Evolutionary conservation across 208 protist genomes (phyloP), one percentile per base, ranked within the genome.

Genomic region (Tetramitus jugosus): DNA sequence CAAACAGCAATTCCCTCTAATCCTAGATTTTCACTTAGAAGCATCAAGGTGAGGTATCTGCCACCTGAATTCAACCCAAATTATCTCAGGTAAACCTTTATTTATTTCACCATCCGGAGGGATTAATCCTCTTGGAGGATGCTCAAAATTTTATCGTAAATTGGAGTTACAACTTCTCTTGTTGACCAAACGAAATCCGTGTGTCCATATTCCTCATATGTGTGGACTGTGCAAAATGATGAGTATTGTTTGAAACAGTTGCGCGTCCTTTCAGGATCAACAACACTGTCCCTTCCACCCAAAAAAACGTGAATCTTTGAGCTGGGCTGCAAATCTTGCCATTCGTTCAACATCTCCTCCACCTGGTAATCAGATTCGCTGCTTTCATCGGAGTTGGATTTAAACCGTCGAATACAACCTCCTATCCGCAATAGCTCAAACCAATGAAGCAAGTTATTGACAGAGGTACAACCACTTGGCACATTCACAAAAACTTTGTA

Each of bases 381-480:
- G n/a, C n/a, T n/a, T n/a, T n/a, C n/a, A n/a, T n/a, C n/a, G n/a
- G 43, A 35, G 3, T 17, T 8, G 20, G 4, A 4, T 35, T 49
- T 42, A 33, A 71, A 71, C 33, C 35, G 43, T 31, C 39, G 43
- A 10, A 71, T 35, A 42, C 35, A 42, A 23, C 65, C 65, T 49
- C 65, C 65, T 20, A 13, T 49, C 8, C 17, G 43, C 20, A 71
- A 49, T 26, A 71, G 29, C 7, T n/a, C 29, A 14, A 71, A 71
- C 65, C 65, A 71, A 49, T 71, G 65, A 31, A 46, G 8, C 2
- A 71, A 20, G 33, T 71, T 71, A 35, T 49, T 49, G 2, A 49
- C 40, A n/a, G 65, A 71, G 1, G 65, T 71, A 71, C 65, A 71
- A 33, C 65, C 65, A 0, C 43, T 17, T 33, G 65, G 65, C n/a